A percentile compares a stretch with the other conserved stretches of the same genome.
Evolutionary conservation across 1,284 basidiomycete genomes (phyloP).

Genomic region (Malassezia vespertilionis): DNA sequence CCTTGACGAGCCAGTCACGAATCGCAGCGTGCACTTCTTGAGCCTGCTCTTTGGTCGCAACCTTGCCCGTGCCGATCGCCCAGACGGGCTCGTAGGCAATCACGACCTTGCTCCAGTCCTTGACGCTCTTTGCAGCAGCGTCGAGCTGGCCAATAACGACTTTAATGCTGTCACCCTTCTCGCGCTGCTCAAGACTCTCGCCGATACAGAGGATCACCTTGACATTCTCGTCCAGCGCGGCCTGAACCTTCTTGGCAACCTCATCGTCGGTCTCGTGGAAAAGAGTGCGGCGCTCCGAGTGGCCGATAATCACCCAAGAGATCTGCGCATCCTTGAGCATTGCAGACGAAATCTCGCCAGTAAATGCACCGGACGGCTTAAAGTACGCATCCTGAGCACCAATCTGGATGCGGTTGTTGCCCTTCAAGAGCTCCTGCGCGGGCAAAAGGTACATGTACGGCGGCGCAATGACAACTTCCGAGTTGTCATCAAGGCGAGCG

Average conservation of each 20-base stretch:
- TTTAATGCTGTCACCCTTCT: slow-evolving; percentile 63
- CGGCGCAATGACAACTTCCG: slow-evolving; percentile 45
- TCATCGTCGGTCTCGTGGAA: slow-evolving; percentile 77
- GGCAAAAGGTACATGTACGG: slow-evolving; percentile 39
- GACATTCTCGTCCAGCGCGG: slow-evolving; percentile 63
- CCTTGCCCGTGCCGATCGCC: slow-evolving; percentile 97
- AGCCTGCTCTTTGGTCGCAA: slow-evolving; percentile 77
- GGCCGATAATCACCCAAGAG: slow-evolving; percentile 90
- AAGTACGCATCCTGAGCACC: slow-evolving; percentile 85
- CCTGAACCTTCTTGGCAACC: slow-evolving; percentile 70
- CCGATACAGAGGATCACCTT: slow-evolving; percentile 92
- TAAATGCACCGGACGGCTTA: slow-evolving; percentile 79
- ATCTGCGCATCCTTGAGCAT: slow-evolving; percentile 77
- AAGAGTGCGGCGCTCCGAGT: slow-evolving; percentile 87
- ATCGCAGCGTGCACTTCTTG: slow-evolving; percentile 82
- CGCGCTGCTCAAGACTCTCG: slow-evolving; percentile 82
- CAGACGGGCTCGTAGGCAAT: slow-evolving; percentile 76
- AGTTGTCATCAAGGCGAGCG: slow-evolving; percentile 39
- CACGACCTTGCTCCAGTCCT: slow-evolving; percentile 78
- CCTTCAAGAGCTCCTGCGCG: slow-evolving; percentile 32
- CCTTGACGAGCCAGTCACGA: slow-evolving; percentile 62
- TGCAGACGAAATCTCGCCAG: slow-evolving; percentile 51
- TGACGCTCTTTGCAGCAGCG: slow-evolving; percentile 58
- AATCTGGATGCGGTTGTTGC: slow-evolving; percentile 49
- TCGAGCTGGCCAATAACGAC: slow-evolving; percentile 75